Conservation (phyloP, 495 filamentous ascomycete species). For the Clohesyomyces aquaticus region DNA sequence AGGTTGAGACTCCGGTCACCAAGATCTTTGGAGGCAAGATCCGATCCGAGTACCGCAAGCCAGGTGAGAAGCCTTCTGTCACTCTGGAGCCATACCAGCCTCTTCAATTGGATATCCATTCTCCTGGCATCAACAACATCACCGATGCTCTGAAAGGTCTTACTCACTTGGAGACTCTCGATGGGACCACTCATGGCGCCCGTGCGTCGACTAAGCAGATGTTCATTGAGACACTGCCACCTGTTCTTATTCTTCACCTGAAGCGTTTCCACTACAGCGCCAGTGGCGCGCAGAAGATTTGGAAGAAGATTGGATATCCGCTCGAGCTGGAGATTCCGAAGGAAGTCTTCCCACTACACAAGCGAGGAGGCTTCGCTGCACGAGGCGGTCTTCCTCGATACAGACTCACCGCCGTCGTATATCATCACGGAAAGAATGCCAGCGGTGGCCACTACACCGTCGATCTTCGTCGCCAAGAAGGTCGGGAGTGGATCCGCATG, state of each 20-base stretch:
- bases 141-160: slow-evolving; percentile 85
- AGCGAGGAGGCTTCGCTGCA: slow-evolving; percentile 63
- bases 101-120: slow-evolving; percentile 90
- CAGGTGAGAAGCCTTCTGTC: slow-evolving; percentile 84
- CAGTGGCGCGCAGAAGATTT: slow-evolving; percentile 91
- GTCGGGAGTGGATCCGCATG: slow-evolving; percentile 89
- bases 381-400: slow-evolving; percentile 77
- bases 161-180: slow-evolving; percentile 79
- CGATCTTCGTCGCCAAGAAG: slow-evolving; percentile 91
- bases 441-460: slow-evolving; percentile 96
- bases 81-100: slow-evolving; percentile 93
- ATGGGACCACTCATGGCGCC: slow-evolving; percentile 77
- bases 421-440: slow-evolving; percentile 95
- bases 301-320: slow-evolving; percentile 96
- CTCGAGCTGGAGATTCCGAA: slow-evolving; percentile 91
- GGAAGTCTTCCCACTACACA: slow-evolving; percentile 82
- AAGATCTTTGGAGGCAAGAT: slow-evolving; percentile 94
- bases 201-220: slow-evolving; percentile 87
- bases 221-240: slow-evolving; percentile 89
- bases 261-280: slow-evolving; percentile 97
- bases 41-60: slow-evolving; percentile 84
- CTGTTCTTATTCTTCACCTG: slow-evolving; percentile 90
- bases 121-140: slow-evolving; percentile 83
- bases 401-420: slow-evolving; percentile 86
- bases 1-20: slow-evolving; percentile 78